These are phyloP conservation scores for Talaromyces sp. DNA, from an alignment of 2,329 filamentous ascomycete species.

Conservation along the genomic window DNA sequence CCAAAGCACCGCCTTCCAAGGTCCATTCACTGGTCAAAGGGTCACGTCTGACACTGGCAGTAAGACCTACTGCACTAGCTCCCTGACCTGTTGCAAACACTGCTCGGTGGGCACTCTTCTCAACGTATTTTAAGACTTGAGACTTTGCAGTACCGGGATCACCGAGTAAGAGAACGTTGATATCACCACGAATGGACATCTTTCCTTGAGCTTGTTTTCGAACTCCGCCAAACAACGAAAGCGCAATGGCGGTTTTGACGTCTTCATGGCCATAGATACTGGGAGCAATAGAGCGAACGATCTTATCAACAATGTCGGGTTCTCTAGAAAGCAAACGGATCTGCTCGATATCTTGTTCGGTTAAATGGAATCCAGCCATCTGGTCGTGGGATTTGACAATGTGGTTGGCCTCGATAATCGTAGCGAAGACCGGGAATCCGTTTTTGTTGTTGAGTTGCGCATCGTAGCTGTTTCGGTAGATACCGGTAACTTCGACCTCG, in stretches of 20 bases:
- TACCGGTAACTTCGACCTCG: slow-evolving; percentile 93
- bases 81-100: slow-evolving; percentile 98
- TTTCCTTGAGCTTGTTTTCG: slow-evolving; percentile 85
- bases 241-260: slow-evolving; percentile 92
- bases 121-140: slow-evolving; percentile 93
- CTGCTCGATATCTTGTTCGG: slow-evolving; percentile 86
- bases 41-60: slow-evolving; percentile 90
- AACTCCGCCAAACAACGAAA: slow-evolving; percentile 92
- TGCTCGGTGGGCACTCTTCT: slow-evolving; percentile 93
- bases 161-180: slow-evolving; percentile 93
- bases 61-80: slow-evolving; percentile 94
- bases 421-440: slow-evolving; percentile 96
- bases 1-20: slow-evolving; percentile 88
- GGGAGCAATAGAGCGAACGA: slow-evolving; percentile 88
- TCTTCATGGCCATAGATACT: slow-evolving; percentile 97
- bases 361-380: slow-evolving; percentile 91
- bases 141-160: slow-evolving; percentile 98
- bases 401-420: slow-evolving; percentile 95
- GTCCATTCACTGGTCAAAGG: slow-evolving; percentile 97
- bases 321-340: slow-evolving; percentile 87
- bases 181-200: slow-evolving; percentile 90
- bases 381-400: slow-evolving; percentile 96
- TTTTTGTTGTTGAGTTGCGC: slow-evolving; percentile 98
- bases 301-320: slow-evolving; percentile 85
- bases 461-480: slow-evolving; percentile 98